Evolutionary conservation across 768 basidiomycete species (phyloP), one percentile per base, ranked within the genome.

Genomic region (Auricularia sp.): DNA sequence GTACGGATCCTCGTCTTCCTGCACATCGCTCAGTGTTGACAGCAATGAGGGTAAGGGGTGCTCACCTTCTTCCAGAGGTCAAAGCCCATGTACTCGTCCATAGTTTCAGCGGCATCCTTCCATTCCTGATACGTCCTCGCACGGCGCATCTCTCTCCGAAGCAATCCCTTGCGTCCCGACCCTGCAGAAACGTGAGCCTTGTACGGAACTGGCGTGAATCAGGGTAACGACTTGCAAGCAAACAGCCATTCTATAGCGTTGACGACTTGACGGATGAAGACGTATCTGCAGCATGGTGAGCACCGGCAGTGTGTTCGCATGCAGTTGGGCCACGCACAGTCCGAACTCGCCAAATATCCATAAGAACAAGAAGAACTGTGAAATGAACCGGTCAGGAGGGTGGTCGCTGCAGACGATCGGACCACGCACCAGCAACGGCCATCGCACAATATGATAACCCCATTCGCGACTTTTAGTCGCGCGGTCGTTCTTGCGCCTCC

Each of bases 201-300:
- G 29, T 3, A 29, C 29, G 29, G 37, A 10, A n/a, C 34, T 56
- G 42, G 11, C 3, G 59, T 16, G 39, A 66, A 24, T 61, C 61
- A 39, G 45, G 1, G 3, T 56, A 24, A 18, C 11, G 51, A 73
- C 79, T 69, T 72, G 94, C 94, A 98, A 59, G 93, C 93, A 33
- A 88, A 85, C 54, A 96, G 73, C 85, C 87, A 98, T 76, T 99
- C 96, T 73, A 97, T 92, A 3, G 91, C 82, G 71, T 98, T 98
- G 54, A 99, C 97, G 18, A 96, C 71, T 73, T 99, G 96, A 16
- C 96, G 81, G 59, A 94, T 91, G 42, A 92, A 68, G 45, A 98
- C 83, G 70, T 99, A 99, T 34, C 56, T 59, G 29, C 29, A 42
- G 8, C 56, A 24, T 34, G 56, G 56, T 10, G 6, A 33, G 13